phyloP scores from a whole-genome alignment of 2,329 filamentous ascomycete species.

The Colletotrichum siamense region DNA sequence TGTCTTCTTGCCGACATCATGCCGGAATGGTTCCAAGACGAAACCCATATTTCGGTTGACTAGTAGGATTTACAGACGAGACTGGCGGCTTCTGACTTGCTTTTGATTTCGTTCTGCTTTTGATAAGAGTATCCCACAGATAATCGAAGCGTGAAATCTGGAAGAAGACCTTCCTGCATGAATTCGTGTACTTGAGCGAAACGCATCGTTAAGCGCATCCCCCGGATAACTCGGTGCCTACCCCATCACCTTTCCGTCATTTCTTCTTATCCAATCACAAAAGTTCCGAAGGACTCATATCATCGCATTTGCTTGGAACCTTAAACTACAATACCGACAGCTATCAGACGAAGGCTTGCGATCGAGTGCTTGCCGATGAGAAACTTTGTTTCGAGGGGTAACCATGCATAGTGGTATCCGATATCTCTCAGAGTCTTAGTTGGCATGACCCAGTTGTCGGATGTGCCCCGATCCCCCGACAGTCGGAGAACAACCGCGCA shows the following conservation, averaged over 20 bases:
- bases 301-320: neutral
- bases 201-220: neutral
- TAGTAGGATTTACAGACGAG: neutral
- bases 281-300: neutral
- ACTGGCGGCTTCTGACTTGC: neutral
- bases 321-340: neutral
- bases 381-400: neutral
- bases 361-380: neutral
- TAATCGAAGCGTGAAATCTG: neutral
- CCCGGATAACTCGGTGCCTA: neutral
- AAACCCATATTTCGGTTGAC: neutral
- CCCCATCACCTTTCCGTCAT: neutral
- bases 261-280: neutral
- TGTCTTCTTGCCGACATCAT: neutral
- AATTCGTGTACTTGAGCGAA: neutral
- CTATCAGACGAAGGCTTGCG: neutral
- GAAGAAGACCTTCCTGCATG: neutral
- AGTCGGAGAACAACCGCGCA: neutral
- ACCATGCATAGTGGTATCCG: neutral
- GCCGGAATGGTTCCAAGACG: neutral
- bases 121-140: neutral
- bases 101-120: neutral
- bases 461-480: neutral
- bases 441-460: neutral
- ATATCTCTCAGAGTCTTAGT: neutral